Evolutionary conservation across 305 asterid genomes (phyloP), one percentile per base, ranked within the genome.

Genomic region (Fraxinus nigra): DNA sequence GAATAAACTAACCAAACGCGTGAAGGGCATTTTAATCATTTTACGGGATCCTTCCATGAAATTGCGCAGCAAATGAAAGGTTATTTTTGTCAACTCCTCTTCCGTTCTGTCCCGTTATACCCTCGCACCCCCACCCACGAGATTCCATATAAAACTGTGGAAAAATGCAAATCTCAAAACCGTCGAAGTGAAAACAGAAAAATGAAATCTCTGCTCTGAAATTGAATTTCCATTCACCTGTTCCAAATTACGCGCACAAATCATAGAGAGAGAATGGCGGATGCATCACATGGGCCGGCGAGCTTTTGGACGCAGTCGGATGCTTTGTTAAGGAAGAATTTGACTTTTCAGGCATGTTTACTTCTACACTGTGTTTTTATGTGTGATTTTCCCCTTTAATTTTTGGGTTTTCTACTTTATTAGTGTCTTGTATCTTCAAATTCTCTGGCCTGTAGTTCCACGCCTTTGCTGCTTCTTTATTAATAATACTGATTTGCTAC

Each of bases 261-360:
- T 20, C 72, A 63, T 18, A 32, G 75, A 32, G 13, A 30, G 22
- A 67, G 48, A 33, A 94, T 93, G 98, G 93, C 87, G 76, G 98
- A 89, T 82, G 74, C 87, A 14, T 69, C 90, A 28, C 59, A 69
- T 69, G 94, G 92, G 40, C 89, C 89, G 63, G 89, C 98, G 70
- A 94, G 91, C 82, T 93, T 90, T 76, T 89, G 93, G 91, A 94
- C 98, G 24, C 99, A 94, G 90, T 98, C 99, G 9, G 86, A 95
- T 90, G 99, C 99, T 87, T 84, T 95, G 86, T 95, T 95, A 37
- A 86, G 97, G 87, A 94, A 95, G 88, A 95, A 95, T 85, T 83
- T 95, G 86, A 92, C 92, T 81, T 93, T 92, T 87, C 99, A 95
- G 97, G 99, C 78, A 46, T 77, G 85, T 78, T 46, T 51, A 37